phyloP scores from a whole-genome alignment of 306 rosid genomes.

The Begonia loranthoides region DNA sequence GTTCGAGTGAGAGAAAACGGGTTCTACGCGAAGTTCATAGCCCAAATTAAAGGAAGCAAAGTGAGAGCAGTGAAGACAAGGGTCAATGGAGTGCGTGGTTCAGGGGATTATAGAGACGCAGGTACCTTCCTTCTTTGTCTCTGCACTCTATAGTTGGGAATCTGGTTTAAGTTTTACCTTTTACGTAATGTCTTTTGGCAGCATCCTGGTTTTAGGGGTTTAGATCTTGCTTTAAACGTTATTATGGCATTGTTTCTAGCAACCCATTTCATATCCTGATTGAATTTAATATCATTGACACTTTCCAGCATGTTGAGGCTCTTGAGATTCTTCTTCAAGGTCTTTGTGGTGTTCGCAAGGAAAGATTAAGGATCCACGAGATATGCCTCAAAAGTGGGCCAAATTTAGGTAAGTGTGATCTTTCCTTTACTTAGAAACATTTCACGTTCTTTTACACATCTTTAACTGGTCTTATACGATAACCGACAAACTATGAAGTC shows the following conservation, averaged over 20 bases:
- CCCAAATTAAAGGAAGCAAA: too few species aligned
- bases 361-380: constrained; percentile 74
- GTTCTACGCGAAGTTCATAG: too few species aligned
- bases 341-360: constrained; percentile 79
- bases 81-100: constrained; percentile 81
- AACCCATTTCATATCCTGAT: constrained; percentile 1
- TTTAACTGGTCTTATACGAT: not conserved
- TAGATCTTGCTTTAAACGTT: not conserved
- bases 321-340: constrained; percentile 97
- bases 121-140: constrained; percentile 18
- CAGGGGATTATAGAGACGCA: constrained; percentile 90
- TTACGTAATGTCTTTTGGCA: not conserved
- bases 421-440: not conserved
- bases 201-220: constrained; percentile 1
- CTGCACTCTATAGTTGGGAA: not conserved
- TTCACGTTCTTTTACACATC: not conserved
- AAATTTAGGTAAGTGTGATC: constrained; percentile 38
- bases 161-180: not conserved
- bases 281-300: constrained; percentile 10
- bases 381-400: constrained; percentile 81
- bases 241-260: not conserved
- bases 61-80: too few species aligned
- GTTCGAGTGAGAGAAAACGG: too few species aligned
- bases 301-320: constrained; percentile 87
- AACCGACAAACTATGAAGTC: too few species aligned